Evolutionary conservation across 306 rosid genomes (phyloP), one percentile per base, ranked within the genome.

Genomic region (Lathyrus tuberosus): DNA sequence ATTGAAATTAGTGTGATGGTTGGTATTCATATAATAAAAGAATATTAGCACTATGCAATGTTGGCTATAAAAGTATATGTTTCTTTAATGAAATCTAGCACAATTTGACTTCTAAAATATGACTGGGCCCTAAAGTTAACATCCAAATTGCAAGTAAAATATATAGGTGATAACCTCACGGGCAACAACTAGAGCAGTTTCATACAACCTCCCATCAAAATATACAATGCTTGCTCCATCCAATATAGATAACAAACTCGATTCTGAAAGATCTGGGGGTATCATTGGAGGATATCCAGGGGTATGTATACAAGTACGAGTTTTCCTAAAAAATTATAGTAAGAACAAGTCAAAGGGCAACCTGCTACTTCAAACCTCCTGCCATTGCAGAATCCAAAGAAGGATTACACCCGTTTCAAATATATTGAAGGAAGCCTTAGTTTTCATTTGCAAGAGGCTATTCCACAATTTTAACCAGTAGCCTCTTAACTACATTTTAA

Each of bases 261-360:
- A 79, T 65, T 46, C 79, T 3, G 95, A 17, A 75, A 95, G 91
- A 43, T 95, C 95, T 9, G 79, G 83, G 13, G 96, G 96, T 62
- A 75, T 68, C 97, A 91, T 83, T 54, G 89, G 86, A 84, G 97
- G 97, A 86, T 89, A 84, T 66, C 97, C 99, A 13, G 96, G 83
- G 66, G 97, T 91, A 83, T 82, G 86, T 62, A 94, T 91, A 72
- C 99, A 91, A 47, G 99, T 95, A 7, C 99, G 96, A 31, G 96
- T 95, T 67, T 89, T 87, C 88, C 99, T 95, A 85, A 75, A 74
- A 82, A 73, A 64, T 51, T 10, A 62, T 62, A 48, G 64, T 62
- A 44, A 22, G 47, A 66, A 76, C 67, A 48, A 78, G 65, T 74
- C 48, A 74, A 79, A 42, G 40, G 54, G 69, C 2, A 41, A 20